These are phyloP conservation scores for Phaffia rhodozyma DNA, from an alignment of 1,284 basidiomycete species.

Conservation along the genomic window DNA sequence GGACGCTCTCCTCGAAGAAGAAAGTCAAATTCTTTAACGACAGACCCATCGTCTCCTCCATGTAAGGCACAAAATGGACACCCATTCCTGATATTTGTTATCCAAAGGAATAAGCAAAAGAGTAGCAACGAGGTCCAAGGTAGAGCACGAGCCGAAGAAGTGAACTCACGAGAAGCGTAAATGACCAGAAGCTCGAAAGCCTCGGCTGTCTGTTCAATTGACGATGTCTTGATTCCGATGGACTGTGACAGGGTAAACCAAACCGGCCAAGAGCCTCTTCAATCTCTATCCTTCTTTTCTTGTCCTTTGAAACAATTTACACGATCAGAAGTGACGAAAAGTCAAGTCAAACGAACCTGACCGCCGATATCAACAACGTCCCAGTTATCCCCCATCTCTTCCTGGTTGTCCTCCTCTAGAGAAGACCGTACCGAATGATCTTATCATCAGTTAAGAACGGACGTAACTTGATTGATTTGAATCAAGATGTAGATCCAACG, in stretches of 20 bases:
- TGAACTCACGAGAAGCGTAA: conserved; percentile 11
- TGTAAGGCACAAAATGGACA: conserved; percentile 11
- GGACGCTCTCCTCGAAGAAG: conserved; percentile 16
- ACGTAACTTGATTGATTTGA: background rate
- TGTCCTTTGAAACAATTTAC: background rate
- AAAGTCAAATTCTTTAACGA: conserved; percentile 16
- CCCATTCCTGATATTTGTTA: conserved; percentile 1
- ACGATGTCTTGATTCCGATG: conserved; percentile 18
- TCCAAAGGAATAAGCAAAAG: background rate
- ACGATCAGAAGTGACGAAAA: background rate
- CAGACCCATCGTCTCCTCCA: conserved; percentile 16
- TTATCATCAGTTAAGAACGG: background rate
- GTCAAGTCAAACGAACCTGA: background rate
- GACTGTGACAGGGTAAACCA: background rate
- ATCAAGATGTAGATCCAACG: background rate
- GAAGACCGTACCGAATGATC: background rate
- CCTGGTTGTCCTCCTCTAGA: background rate
- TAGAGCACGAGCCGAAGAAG: background rate
- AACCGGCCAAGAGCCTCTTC: background rate
- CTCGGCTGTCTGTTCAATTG: conserved; percentile 11
- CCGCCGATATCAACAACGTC: conserved; percentile 1
- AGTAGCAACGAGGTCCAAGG: background rate
- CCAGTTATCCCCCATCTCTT: background rate
- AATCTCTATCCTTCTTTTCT: background rate
- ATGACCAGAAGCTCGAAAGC: conserved; percentile 15